These are phyloP conservation scores for Calonectria pseudoturangicola DNA, from an alignment of 2,329 filamentous ascomycete genomes.

Conservation along the genomic window DNA sequence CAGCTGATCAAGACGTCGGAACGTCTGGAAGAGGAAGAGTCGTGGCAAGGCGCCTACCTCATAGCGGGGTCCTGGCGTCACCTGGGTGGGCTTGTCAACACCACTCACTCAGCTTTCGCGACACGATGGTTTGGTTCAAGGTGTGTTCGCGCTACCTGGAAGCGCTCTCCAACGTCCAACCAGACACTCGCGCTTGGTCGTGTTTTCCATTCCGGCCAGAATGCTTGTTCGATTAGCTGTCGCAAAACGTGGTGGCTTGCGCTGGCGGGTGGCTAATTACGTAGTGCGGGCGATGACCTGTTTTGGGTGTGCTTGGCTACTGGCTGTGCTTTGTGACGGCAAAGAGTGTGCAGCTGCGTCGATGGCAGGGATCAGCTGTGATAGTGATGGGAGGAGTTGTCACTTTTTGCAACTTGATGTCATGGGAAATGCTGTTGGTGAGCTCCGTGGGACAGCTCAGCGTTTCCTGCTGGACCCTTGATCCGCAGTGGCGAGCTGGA, in stretches of 20 bases:
- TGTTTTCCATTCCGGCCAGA: constrained; percentile 12
- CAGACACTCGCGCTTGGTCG: background rate
- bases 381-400: background rate
- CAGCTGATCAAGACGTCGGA: background rate
- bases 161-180: background rate
- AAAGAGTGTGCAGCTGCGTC: background rate
- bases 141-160: constrained; percentile 1
- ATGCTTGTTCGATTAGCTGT: constrained; percentile 2
- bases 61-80: constrained; percentile 25
- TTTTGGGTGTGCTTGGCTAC: constrained; percentile 7
- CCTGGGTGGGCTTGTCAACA: constrained; percentile 2
- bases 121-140: background rate
- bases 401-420: background rate
- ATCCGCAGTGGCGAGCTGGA: constrained; percentile 17
- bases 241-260: constrained; percentile 32
- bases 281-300: constrained; percentile 17
- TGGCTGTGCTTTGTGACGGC: constrained; percentile 10
- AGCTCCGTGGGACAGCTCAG: background rate
- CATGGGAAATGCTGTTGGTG: background rate
- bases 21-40: background rate
- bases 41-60: constrained; percentile 12
- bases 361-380: constrained; percentile 13
- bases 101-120: background rate
- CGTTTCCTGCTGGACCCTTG: constrained; percentile 4
- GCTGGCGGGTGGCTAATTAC: constrained; percentile 16